Evolutionary conservation across 2,329 filamentous ascomycete genomes (phyloP).

Genomic region (Ophiocordyceps robertsii): DNA sequence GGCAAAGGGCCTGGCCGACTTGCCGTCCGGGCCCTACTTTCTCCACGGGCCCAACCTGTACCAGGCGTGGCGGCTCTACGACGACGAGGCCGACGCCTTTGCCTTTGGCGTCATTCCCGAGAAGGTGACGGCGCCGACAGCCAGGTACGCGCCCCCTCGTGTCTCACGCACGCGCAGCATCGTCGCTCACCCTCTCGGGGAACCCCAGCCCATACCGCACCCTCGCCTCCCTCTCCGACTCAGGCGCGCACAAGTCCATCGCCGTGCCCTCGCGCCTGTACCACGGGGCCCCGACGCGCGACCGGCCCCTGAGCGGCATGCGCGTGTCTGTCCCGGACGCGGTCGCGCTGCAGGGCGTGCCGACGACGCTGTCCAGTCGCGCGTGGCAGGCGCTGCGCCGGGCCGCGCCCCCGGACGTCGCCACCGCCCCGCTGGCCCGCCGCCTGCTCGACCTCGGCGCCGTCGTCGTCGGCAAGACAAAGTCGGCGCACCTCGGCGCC

Average conservation of each 20-base stretch:
- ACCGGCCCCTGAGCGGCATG: slow-evolving; percentile 21
- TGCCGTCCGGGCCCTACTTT: slow-evolving; percentile 27
- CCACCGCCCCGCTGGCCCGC: slow-evolving; percentile 37
- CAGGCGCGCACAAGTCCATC: slow-evolving; percentile 15
- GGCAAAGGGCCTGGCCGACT: slow-evolving; percentile 5
- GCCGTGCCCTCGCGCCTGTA: slow-evolving; percentile 26
- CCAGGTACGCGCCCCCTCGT: neutral
- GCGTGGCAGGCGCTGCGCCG: slow-evolving; percentile 41
- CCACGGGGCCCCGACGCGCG: slow-evolving; percentile 10
- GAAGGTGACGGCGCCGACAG: slow-evolving; percentile 4
- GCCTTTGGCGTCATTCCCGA: slow-evolving; percentile 22
- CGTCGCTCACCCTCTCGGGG: neutral
- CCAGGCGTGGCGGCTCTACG: slow-evolving; percentile 27
- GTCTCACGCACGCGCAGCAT: neutral
- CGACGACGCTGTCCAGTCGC: slow-evolving; percentile 42
- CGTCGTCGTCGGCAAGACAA: slow-evolving; percentile 39
- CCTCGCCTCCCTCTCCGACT: slow-evolving; percentile 11
- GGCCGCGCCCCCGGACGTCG: slow-evolving; percentile 24
- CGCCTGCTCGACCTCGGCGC: slow-evolving; percentile 47
- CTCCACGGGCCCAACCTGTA: slow-evolving; percentile 25
- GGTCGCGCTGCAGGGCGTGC: slow-evolving; percentile 29
- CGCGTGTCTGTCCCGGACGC: slow-evolving; percentile 22
- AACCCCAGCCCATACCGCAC: slow-evolving; percentile 14
- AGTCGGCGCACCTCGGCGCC: slow-evolving; percentile 31
- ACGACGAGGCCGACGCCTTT: slow-evolving; percentile 22